Conservation (phyloP, 352 stramenopile species). For the Lagenidium sp. region DNA sequence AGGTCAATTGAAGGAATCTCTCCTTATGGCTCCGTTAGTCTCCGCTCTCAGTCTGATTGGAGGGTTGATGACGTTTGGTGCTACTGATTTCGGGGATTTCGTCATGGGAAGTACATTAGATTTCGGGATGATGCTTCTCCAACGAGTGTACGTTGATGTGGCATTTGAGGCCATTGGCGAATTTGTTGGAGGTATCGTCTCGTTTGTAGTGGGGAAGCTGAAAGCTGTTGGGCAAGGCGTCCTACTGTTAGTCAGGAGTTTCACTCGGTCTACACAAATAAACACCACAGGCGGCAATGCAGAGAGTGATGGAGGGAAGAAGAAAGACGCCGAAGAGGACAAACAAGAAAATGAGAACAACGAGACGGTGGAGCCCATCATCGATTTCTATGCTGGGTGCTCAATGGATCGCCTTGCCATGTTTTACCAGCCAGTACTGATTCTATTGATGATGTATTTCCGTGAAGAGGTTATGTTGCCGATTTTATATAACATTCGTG, state of each 20-base stretch:
- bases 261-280: constrained; percentile 39
- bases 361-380: constrained; percentile 95
- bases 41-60: constrained; percentile 87
- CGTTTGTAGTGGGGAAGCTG: constrained; percentile 24
- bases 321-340: constrained; percentile 27
- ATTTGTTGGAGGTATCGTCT: constrained; percentile 32
- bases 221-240: constrained; percentile 22
- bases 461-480: constrained; percentile 90
- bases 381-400: constrained; percentile 90
- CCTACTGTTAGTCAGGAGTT: constrained; percentile 37
- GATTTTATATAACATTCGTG: constrained; percentile 94
- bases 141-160: constrained; percentile 87
- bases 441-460: constrained; percentile 94
- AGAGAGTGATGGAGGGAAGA: constrained; percentile 28
- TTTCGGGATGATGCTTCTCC: constrained; percentile 93
- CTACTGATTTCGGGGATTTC: constrained; percentile 96
- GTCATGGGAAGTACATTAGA: constrained; percentile 92
- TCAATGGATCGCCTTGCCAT: constrained; percentile 89
- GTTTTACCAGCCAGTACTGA: constrained; percentile 93
- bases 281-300: constrained; percentile 18
- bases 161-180: constrained; percentile 71
- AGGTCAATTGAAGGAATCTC: constrained; percentile 83
- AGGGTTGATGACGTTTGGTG: constrained; percentile 92
- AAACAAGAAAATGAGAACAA: constrained; percentile 42
- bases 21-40: constrained; percentile 88